Conservation (phyloP, 768 basidiomycete species). For the Termitomyces sp. region DNA sequence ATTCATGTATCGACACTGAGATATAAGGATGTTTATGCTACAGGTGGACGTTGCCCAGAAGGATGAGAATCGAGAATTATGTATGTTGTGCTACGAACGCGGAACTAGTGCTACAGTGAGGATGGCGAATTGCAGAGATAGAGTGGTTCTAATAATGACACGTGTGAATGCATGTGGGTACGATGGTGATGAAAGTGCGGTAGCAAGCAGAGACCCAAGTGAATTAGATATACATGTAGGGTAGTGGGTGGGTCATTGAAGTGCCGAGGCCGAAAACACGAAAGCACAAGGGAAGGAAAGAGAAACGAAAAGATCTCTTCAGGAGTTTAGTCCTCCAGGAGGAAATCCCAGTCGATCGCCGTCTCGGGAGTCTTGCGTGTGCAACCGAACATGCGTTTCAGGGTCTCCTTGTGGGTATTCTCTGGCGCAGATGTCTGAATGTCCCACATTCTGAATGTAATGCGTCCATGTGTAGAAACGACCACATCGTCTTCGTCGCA, state of each 20-base stretch:
- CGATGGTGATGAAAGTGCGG: background rate
- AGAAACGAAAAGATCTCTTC: conserved; percentile 1
- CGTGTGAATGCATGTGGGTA: background rate
- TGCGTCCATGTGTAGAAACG: conserved; percentile 51
- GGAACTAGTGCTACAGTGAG: conserved; percentile 22
- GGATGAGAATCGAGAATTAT: background rate
- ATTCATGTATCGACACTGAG: background rate
- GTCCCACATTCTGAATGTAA: conserved; percentile 80
- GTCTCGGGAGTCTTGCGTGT: conserved; percentile 49
- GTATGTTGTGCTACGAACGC: conserved; percentile 8
- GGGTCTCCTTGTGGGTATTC: conserved; percentile 50
- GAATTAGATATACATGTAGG: background rate
- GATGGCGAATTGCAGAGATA: background rate
- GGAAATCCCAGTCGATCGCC: conserved; percentile 72
- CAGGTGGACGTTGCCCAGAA: conserved; percentile 7
- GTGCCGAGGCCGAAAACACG: conserved; percentile 2
- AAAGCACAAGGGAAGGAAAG: conserved; percentile 7
- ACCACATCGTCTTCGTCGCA: conserved; percentile 56
- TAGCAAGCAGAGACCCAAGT: background rate
- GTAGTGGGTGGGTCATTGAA: background rate
- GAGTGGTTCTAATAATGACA: conserved; percentile 8
- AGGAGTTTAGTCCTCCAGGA: conserved; percentile 56
- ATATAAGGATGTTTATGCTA: conserved; percentile 11
- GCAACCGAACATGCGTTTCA: conserved; percentile 61
- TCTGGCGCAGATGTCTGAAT: conserved; percentile 61